Percentiles rank a stretch among this genome's conserved stretches.
Evolutionary conservation across 208 protist species (phyloP).

Genomic region (Leishmania gerbilli): DNA sequence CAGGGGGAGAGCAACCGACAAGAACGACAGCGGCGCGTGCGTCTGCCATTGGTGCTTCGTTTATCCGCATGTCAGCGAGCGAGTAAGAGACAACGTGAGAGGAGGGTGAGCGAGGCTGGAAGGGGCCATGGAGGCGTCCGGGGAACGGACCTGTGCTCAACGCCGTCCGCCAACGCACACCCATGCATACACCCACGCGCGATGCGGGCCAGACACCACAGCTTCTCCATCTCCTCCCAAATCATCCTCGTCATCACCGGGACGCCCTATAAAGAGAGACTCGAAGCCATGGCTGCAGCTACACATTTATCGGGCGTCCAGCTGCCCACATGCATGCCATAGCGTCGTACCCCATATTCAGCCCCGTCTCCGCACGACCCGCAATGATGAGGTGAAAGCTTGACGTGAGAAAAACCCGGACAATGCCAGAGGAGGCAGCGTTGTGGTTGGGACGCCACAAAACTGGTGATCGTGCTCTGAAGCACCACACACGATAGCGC

Average conservation of each 20-base stretch:
- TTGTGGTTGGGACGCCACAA: background rate
- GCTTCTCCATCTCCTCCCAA: background rate
- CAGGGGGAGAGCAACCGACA: background rate
- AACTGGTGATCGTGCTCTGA: background rate
- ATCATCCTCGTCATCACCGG: background rate
- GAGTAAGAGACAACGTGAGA: background rate
- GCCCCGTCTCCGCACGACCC: background rate
- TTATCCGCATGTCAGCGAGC: too few relatives aligned
- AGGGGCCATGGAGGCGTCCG: background rate
- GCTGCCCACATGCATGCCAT: background rate
- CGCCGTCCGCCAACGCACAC: background rate
- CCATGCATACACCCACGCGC: background rate
- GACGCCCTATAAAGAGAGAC: background rate
- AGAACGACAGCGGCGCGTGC: background rate
- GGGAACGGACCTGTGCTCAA: background rate
- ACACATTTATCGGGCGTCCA: background rate
- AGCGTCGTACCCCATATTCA: background rate
- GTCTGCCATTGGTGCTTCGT: too few relatives aligned
- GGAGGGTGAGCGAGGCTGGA: background rate
- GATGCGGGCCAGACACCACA: background rate
- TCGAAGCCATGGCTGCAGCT: background rate
- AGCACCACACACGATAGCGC: background rate
- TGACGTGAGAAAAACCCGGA: background rate
- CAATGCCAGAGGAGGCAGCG: background rate
- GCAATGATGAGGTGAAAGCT: background rate